A percentile compares a stretch with the other conserved stretches of the same genome.
Evolutionary conservation across 495 filamentous ascomycete species (phyloP).

Genomic region (Beverwykella pulmonaria): DNA sequence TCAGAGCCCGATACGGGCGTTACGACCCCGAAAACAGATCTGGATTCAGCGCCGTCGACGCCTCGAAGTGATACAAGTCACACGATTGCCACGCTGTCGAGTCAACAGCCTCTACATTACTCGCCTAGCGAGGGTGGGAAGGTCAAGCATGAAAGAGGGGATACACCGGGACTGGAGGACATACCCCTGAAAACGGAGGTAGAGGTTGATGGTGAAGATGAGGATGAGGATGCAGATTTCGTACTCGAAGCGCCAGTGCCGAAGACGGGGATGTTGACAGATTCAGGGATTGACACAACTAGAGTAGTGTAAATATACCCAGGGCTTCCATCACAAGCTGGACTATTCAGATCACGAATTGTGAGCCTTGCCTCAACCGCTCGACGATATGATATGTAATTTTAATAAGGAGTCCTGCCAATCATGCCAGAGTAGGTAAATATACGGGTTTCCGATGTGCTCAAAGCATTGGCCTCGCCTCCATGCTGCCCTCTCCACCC

Average conservation of each 20-base stretch:
- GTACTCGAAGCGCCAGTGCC: slow-evolving; percentile 18
- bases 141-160: slow-evolving; percentile 32
- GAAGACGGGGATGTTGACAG: slow-evolving; percentile 10
- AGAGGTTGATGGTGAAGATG: slow-evolving; percentile 49
- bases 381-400: too few relatives aligned
- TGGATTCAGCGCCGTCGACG: slow-evolving; percentile 21
- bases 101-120: slow-evolving; percentile 55
- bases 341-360: too few relatives aligned
- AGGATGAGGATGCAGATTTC: slow-evolving; percentile 43
- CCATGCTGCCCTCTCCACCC: slow-evolving; percentile 49
- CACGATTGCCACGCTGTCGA: slow-evolving; percentile 59
- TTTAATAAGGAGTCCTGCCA: too few relatives aligned
- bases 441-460: neutral
- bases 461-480: slow-evolving; percentile 38
- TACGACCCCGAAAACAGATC: slow-evolving; percentile 35
- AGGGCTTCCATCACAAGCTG: too few relatives aligned
- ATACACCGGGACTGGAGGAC: slow-evolving; percentile 22
- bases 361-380: too few relatives aligned
- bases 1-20: slow-evolving; percentile 19
- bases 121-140: slow-evolving; percentile 21
- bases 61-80: slow-evolving; percentile 53
- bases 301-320: too few relatives aligned
- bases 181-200: slow-evolving; percentile 25
- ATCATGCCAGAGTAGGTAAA: too few relatives aligned
- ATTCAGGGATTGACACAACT: slow-evolving; percentile 50